Base-by-base conservation (phyloP, 805 yeast species). In the Zygoascus flipseniorum region DNA sequence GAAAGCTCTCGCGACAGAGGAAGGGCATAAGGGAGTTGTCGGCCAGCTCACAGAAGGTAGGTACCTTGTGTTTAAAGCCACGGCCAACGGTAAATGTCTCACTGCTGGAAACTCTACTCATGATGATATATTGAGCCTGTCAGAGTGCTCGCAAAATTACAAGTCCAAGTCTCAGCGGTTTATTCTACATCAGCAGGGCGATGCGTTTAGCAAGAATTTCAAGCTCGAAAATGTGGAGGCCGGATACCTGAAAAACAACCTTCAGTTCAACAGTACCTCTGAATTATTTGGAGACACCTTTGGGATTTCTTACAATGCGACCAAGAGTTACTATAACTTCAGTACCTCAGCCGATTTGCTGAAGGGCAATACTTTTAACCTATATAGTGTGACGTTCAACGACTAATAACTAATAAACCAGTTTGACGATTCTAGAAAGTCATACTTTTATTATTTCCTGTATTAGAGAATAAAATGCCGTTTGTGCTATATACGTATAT, bases 1-100 rank as follows among this genome's bases (percentile, higher is more conserved):
- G 8, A 50, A 47, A 11, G 47, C 58, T 2, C 51, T 59, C 28
- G 51, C 50, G 54, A 53, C 60, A 10, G 64, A 61, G 39, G 19
- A 32, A 4, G 64, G 64, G 3, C 56, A 42, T 50, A 58, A 58
- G 47, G 52, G 47, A 37, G 14, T 58, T 23, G 57, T 61, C 6
- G 64, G 64, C 28, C 48, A 50, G 2, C 53, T 60, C 11, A 61
- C 64, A 10, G 64, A 61, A 52, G 64, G 63, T 10, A 56, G 64
- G 32, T 59, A 53, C 43, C 52, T 60, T 42, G 62, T 56, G 8
- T 16, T 50, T 19, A 16, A 39, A 39, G 16, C 19, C 8, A 5
- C 19, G 5, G 20, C 18, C 20, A 35, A 5, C 8, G 16, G 16
- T 35, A 5, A 8, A 35, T 35, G 39, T 8, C 39, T 35, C 8